phyloP scores from a whole-genome alignment of 148 eudicot species.

The Selenicereus undatus region DNA sequence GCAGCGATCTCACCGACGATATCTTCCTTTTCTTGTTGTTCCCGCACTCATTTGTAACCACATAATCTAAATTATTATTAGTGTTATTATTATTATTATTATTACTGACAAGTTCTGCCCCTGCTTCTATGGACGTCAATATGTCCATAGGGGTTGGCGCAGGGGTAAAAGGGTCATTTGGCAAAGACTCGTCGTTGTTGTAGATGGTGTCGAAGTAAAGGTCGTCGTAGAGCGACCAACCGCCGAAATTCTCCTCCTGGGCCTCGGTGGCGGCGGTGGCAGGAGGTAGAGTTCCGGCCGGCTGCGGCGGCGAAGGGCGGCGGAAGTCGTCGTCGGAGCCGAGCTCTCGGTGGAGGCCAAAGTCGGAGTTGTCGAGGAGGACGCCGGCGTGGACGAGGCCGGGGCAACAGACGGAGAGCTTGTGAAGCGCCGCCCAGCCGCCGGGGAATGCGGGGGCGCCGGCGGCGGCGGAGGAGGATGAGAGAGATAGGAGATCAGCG shows the following conservation, averaged over 20 bases:
- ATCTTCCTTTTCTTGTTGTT: constrained; percentile 42
- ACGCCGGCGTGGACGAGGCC: constrained; percentile 77
- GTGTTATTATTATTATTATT: background rate
- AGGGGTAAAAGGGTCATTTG: background rate
- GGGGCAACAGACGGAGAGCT: constrained; percentile 83
- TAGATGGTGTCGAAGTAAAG: constrained; percentile 64
- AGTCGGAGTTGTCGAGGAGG: constrained; percentile 73
- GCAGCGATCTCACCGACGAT: constrained; percentile 20
- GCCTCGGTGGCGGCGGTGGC: background rate
- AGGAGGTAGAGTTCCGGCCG: background rate
- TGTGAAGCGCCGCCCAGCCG: constrained; percentile 62
- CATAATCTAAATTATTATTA: background rate
- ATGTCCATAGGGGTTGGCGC: background rate
- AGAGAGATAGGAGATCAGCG: constrained; percentile 37
- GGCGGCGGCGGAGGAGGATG: constrained; percentile 17
- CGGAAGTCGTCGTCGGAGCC: constrained; percentile 45
- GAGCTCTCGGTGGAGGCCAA: constrained; percentile 76
- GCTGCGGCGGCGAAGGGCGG: background rate
- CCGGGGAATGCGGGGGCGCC: constrained; percentile 23
- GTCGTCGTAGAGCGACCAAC: constrained; percentile 84
- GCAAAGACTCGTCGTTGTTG: constrained; percentile 37
- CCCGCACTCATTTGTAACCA: background rate
- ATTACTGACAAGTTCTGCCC: background rate
- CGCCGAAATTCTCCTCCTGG: constrained; percentile 3
- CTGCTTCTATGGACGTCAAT: background rate